These are phyloP conservation scores for Hansfordia pulvinata DNA, from an alignment of 2,329 filamentous ascomycete genomes.

Conservation along the genomic window DNA sequence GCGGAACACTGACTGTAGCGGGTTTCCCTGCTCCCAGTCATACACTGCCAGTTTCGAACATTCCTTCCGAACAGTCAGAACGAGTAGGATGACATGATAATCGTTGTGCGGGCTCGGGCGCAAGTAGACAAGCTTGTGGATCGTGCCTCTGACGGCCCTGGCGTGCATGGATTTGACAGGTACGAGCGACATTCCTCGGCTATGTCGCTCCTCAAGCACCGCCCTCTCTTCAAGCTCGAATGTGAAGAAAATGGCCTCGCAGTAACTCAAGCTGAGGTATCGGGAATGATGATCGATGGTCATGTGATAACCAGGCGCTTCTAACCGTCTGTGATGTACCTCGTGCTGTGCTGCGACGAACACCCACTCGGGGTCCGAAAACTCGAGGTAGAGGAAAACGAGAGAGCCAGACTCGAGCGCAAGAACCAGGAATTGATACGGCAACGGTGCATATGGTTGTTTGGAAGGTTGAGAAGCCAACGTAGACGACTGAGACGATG, in stretches of 20 bases:
- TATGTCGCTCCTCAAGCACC: slow-evolving; percentile 36
- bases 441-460: slow-evolving; percentile 23
- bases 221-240: slow-evolving; percentile 51
- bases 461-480: slow-evolving; percentile 7
- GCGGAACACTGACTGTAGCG: slow-evolving; percentile 28
- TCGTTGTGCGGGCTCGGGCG: slow-evolving; percentile 54
- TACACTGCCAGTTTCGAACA: slow-evolving; percentile 40
- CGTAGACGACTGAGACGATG: slow-evolving; percentile 19
- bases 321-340: slow-evolving; percentile 42
- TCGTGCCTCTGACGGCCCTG: slow-evolving; percentile 50
- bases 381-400: slow-evolving; percentile 66
- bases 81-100: slow-evolving; percentile 61
- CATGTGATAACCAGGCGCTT: slow-evolving; percentile 50
- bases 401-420: slow-evolving; percentile 60
- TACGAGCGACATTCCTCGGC: slow-evolving; percentile 26
- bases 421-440: slow-evolving; percentile 71
- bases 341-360: slow-evolving; percentile 50
- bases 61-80: slow-evolving; percentile 40
- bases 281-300: slow-evolving; percentile 66
- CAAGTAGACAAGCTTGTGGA: slow-evolving; percentile 79
- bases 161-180: slow-evolving; percentile 39
- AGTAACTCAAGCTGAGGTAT: slow-evolving; percentile 55
- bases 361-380: slow-evolving; percentile 29
- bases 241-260: slow-evolving; percentile 57
- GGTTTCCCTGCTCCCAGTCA: slow-evolving; percentile 43